Evolutionary conservation across 2,329 filamentous ascomycete species (phyloP).

Genomic region (Colletotrichum melonis): DNA sequence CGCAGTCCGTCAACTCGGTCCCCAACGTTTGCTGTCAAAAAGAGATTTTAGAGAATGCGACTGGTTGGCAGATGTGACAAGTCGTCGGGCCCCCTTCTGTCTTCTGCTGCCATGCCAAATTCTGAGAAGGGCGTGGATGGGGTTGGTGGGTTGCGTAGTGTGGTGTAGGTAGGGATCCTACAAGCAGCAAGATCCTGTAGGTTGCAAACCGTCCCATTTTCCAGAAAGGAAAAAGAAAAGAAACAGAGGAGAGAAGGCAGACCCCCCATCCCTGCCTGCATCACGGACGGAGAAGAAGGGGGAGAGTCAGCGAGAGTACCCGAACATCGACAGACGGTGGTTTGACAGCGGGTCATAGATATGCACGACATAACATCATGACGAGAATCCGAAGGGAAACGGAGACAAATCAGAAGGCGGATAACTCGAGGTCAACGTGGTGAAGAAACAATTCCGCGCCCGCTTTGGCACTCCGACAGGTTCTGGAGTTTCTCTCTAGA

Average conservation of each 20-base stretch:
- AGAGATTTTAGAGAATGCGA: constrained; percentile 26
- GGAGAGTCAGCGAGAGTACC: constrained; percentile 1
- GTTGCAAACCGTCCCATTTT: constrained; percentile 18
- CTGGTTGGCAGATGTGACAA: constrained; percentile 35
- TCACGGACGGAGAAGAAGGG: background rate
- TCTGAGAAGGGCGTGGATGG: constrained; percentile 9
- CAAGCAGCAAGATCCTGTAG: constrained; percentile 28
- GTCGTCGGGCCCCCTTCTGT: constrained; percentile 5
- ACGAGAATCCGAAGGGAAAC: constrained; percentile 20
- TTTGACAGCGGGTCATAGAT: constrained; percentile 28
- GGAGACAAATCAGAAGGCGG: constrained; percentile 12
- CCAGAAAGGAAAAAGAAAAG: background rate
- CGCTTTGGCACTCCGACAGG: background rate
- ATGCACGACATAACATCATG: constrained; percentile 30
- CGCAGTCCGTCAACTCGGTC: constrained; percentile 15
- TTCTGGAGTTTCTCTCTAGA: background rate
- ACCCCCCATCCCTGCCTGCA: constrained; percentile 6
- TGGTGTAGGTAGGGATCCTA: constrained; percentile 3
- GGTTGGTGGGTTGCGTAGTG: background rate
- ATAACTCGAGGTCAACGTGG: background rate
- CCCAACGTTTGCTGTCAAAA: constrained; percentile 31
- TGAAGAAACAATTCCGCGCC: constrained; percentile 14
- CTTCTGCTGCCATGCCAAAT: constrained; percentile 16
- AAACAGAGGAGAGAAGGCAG: background rate
- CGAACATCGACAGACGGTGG: constrained; percentile 32